Conservation (phyloP, 805 yeast genomes). For the Ogataea populi-albae region DNA sequence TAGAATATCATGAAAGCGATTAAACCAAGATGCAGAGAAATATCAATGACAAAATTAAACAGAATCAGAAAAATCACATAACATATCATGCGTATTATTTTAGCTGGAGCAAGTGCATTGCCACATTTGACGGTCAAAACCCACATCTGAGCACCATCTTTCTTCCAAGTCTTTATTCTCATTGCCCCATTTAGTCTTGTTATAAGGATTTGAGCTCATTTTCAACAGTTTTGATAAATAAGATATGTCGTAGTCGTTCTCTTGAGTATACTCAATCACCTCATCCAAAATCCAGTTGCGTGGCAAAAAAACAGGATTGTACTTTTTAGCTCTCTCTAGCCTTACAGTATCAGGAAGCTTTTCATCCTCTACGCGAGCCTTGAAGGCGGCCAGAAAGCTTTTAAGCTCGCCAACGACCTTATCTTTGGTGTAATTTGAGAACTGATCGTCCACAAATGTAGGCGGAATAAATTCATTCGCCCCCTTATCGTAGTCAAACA, state of each 20-base stretch:
- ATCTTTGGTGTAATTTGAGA: conserved; percentile 29
- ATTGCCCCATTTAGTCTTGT: conserved; percentile 62
- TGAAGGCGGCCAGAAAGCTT: conserved; percentile 54
- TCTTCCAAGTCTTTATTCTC: conserved; percentile 64
- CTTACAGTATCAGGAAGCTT: conserved; percentile 40
- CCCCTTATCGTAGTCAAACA: conserved; percentile 31
- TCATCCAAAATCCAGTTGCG: conserved; percentile 85
- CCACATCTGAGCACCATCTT: conserved; percentile 52
- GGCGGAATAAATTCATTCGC: conserved; percentile 29
- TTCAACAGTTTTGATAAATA: conserved; percentile 57
- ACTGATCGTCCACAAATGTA: conserved; percentile 25
- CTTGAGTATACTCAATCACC: conserved; percentile 60
- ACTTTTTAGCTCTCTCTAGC: conserved; percentile 37
- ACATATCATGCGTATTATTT: conserved; percentile 3
- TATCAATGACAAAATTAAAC: too few relatives aligned
- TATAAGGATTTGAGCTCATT: conserved; percentile 78
- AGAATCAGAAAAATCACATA: conserved; percentile 3
- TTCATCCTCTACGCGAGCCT: conserved; percentile 35
- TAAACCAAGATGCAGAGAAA: too few relatives aligned
- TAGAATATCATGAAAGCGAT: too few relatives aligned
- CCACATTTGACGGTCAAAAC: conserved; percentile 54
- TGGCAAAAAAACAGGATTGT: conserved; percentile 80
- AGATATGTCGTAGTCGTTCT: conserved; percentile 47
- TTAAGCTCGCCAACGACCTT: conserved; percentile 41
- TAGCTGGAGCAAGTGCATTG: conserved; percentile 71